phyloP scores from a whole-genome alignment of 352 stramenopile genomes.

The Phytopythium aichiense region DNA sequence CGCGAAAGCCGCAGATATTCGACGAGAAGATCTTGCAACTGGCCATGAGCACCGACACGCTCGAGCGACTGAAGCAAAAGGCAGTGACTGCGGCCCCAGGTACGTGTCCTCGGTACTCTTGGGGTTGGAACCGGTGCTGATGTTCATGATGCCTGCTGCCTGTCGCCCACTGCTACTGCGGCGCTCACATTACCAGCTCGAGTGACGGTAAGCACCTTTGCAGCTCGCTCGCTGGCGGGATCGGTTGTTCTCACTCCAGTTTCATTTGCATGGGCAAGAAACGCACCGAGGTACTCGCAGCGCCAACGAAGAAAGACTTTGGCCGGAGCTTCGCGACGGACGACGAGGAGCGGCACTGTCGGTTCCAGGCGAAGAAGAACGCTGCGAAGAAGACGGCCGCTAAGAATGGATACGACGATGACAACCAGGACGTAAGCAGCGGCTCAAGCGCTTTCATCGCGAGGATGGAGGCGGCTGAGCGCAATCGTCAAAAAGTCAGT shows the following conservation, averaged over 20 bases:
- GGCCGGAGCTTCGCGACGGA: constrained; percentile 59
- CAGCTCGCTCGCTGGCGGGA: background rate
- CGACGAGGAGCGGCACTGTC: constrained; percentile 71
- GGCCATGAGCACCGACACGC: constrained; percentile 30
- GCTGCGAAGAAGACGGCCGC: constrained; percentile 13
- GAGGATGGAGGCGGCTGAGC: constrained; percentile 75
- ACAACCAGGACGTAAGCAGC: constrained; percentile 19
- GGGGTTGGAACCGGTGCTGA: constrained; percentile 2
- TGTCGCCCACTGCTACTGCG: background rate
- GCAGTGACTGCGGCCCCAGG: constrained; percentile 36
- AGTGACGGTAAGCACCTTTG: background rate
- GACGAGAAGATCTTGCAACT: constrained; percentile 50
- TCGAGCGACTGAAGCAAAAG: constrained; percentile 52
- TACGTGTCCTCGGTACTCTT: constrained; percentile 10
- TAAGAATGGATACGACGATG: constrained; percentile 15
- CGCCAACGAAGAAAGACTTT: constrained; percentile 34
- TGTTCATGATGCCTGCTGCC: background rate
- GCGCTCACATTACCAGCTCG: background rate
- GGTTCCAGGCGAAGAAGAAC: constrained; percentile 45
- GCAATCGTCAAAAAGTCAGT: constrained; percentile 68
- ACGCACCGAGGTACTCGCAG: constrained; percentile 56
- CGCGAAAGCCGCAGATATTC: constrained; percentile 59
- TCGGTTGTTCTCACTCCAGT: background rate
- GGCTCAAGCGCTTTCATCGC: constrained; percentile 37
- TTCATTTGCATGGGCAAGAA: constrained; percentile 26